Evolutionary conservation across 2,329 filamentous ascomycete genomes (phyloP), one percentile per base, ranked within the genome.

Genomic region (Calonectria fujianensis): DNA sequence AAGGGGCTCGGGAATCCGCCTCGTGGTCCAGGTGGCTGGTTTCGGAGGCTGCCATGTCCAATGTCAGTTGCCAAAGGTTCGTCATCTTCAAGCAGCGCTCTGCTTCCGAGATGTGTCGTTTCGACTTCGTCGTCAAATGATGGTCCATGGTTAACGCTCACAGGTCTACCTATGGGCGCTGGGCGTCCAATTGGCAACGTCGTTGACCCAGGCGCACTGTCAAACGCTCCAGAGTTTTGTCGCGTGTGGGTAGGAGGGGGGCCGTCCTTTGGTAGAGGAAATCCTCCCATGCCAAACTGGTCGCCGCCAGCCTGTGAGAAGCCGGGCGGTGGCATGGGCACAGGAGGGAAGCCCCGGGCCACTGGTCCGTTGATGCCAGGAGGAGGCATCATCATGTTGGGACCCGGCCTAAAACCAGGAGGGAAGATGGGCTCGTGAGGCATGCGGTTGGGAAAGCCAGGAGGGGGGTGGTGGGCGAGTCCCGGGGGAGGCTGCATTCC

Each of bases 161-260:
- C 93, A 0, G 97, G 96, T 45, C 96, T 92, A 76, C 96, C 95
- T 76, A 98, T 98, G 0, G 96, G 96, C 31, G 94, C 92, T 32
- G 96, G 96, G 69, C 96, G 91, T 59, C 93, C 91, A 75, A 97
- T 96, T 1, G 95, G 94, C 76, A 95, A 93, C 41, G 93, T 89
- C 69, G 91, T 88, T 14, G 88, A 84, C 32, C 86, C 85, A 10
- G 86, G 82, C 6, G 84, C 78, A n/a, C 88, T 87, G 11, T 96
- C 94, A 75, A 93, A 92, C 16, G 93, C 93, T 16, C 89, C 89
- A 8, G 95, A 98, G 14, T 91, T 90, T 79, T 97, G 95, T 75
- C 96, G 91, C 11, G 94, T 94, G 85, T 98, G 96, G 7, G 90
- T 84, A 64, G 88, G 66, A 9, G 79, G 79, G 14, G 82, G 80